Evolutionary conservation across 345 rosid genomes (phyloP), one percentile per base, ranked within the genome.

Genomic region (Eucalyptus erythrocorys): DNA sequence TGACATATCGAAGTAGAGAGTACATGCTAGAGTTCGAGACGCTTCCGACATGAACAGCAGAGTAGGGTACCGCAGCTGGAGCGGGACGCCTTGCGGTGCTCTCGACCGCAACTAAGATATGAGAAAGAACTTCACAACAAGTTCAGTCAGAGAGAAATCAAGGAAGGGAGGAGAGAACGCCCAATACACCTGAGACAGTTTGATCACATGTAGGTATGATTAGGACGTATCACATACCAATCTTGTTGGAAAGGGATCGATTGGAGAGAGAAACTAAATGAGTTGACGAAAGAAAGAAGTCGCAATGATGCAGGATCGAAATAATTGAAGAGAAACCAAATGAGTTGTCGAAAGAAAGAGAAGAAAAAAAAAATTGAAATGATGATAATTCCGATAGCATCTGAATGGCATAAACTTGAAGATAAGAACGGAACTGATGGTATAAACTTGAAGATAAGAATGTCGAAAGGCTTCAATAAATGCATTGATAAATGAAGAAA

Each of bases 401-500:
- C n/a, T n/a, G n/a, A n/a, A n/a, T n/a, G n/a, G 42, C 10, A 68
- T 66, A 17, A 9, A 68, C 43, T 17, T 34, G 43, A 17, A 68
- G 80, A 68, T 0, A 17, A 68, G 34, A 68, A 34, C n/a, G n/a
- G n/a, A n/a, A n/a, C n/a, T n/a, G n/a, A n/a, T n/a, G n/a, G 42
- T 19, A 68, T 66, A 17, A 9, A 68, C 43, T 17, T 34, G 43
- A 17, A 68, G 80, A 68, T 0, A 17, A 68, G 34, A 68, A 34
- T 17, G 43, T 34, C 0, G 0, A 68, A 32, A 2, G 1, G 2
- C 19, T 4, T 68, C 22, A 0, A 16, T 68, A 34, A 68, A 16
- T 3, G 43, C 19, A 68, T 68, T 5, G 24, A 68, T 5, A 5
- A 68, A 5, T 68, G 80, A 34, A 68, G 7, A 68, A 68, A 68